Evolutionary conservation across 129 eudicot species (phyloP).

Genomic region (Chrysanthemum lavandulifolium): DNA sequence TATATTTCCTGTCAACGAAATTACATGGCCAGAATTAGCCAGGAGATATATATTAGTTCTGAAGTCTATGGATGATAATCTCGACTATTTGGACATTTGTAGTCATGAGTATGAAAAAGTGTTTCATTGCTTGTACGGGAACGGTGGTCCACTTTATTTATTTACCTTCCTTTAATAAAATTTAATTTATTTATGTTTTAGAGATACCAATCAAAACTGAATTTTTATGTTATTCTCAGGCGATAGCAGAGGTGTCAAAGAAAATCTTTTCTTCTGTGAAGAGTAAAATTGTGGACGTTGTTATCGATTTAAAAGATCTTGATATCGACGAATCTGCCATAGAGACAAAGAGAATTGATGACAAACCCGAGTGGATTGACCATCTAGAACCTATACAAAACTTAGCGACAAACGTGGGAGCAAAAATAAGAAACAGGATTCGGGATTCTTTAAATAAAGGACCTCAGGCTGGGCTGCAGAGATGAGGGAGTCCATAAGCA

Average conservation of each 20-base stretch:
- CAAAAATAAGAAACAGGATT: constrained; percentile 71
- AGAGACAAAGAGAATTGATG: constrained; percentile 30
- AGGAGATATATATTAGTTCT: constrained; percentile 74
- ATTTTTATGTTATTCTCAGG: constrained; percentile 45
- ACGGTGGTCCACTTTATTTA: constrained; percentile 71
- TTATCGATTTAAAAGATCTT: constrained; percentile 45
- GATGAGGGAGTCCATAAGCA: constrained; percentile 83
- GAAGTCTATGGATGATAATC: constrained; percentile 63
- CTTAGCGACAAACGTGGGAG: constrained; percentile 92
- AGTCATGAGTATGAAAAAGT: constrained; percentile 65
- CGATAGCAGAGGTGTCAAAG: constrained; percentile 81
- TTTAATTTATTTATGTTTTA: too few species aligned
- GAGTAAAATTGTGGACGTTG: constrained; percentile 34
- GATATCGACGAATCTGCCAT: constrained; percentile 37
- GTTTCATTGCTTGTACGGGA: constrained; percentile 83
- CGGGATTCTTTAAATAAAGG: constrained; percentile 54
- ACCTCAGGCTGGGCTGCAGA: constrained; percentile 93
- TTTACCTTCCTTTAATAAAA: constrained; percentile 1
- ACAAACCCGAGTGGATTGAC: constrained; percentile 78
- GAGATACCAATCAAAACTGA: too few species aligned
- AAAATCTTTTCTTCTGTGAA: constrained; percentile 59
- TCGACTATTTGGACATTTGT: constrained; percentile 62
- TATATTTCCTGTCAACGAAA: constrained; percentile 68
- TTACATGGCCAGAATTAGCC: constrained; percentile 97
- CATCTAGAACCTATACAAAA: constrained; percentile 86